Conservation (phyloP, 2,329 filamentous ascomycete species). For the Venturiaceae sp. region DNA sequence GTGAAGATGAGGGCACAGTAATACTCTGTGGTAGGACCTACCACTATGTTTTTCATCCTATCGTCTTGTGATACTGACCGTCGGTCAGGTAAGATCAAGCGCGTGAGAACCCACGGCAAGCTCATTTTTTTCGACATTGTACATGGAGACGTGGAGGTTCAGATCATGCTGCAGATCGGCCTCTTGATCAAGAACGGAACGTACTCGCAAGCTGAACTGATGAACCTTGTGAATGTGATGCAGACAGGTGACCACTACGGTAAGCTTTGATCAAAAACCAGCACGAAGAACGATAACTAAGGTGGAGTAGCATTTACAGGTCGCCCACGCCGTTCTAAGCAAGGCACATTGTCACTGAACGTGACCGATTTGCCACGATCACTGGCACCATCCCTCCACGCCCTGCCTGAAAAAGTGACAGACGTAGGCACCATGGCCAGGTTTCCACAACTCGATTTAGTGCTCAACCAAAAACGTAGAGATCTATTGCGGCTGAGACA, state of each 20-base stretch:
- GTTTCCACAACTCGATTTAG: conserved; percentile 76
- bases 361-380: conserved; percentile 52
- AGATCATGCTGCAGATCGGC: conserved; percentile 62
- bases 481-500: conserved; percentile 68
- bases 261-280: conserved; percentile 34
- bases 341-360: conserved; percentile 45
- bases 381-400: conserved; percentile 68
- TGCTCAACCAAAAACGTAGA: conserved; percentile 59
- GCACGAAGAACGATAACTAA: not conserved
- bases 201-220: not conserved
- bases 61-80: not conserved
- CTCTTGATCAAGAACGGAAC: conserved; percentile 1
- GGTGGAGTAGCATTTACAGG: conserved; percentile 53
- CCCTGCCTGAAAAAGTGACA: conserved; percentile 60
- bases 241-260: conserved; percentile 77
- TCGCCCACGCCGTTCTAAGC: conserved; percentile 35
- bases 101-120: conserved; percentile 56
- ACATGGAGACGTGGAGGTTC: conserved; percentile 61
- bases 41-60: not conserved
- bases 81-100: conserved; percentile 2
- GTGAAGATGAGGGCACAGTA: not conserved
- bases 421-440: conserved; percentile 64
- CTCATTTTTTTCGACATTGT: conserved; percentile 77
- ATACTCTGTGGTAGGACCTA: not conserved
- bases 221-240: conserved; percentile 51